phyloP scores from a whole-genome alignment of 2,329 filamentous ascomycete genomes.

The Chaetomium sp. region DNA sequence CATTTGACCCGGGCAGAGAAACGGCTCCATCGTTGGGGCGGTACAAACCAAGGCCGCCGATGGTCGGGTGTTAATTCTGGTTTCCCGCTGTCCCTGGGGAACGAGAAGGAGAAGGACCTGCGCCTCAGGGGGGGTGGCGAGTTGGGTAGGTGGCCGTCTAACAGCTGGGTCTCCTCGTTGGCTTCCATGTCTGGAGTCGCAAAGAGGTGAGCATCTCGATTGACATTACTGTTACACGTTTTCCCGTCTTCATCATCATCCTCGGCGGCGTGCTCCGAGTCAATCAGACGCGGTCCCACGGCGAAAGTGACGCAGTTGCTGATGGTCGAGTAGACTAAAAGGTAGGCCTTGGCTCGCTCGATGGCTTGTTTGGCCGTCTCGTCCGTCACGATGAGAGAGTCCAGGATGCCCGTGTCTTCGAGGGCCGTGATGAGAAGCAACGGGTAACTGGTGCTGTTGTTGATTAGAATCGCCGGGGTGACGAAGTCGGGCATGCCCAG shows the following conservation, averaged over 20 bases:
- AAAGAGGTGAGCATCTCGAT: not conserved
- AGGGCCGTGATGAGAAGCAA: slow-evolving; percentile 48
- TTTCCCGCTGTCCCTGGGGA: not conserved
- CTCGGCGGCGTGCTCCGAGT: slow-evolving; percentile 27
- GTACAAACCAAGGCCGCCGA: slow-evolving; percentile 26
- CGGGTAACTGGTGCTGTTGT: slow-evolving; percentile 52
- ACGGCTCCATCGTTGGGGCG: slow-evolving; percentile 22
- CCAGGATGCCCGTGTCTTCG: slow-evolving; percentile 57
- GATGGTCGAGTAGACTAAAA: slow-evolving; percentile 66
- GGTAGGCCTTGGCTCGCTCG: slow-evolving; percentile 64
- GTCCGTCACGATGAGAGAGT: slow-evolving; percentile 44
- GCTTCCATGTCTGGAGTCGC: slow-evolving; percentile 11
- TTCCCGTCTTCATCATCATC: slow-evolving; percentile 34
- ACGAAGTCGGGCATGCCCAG: slow-evolving; percentile 51
- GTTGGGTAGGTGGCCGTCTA: slow-evolving; percentile 12
- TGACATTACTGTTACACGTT: not conserved
- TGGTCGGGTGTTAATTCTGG: slow-evolving; percentile 7
- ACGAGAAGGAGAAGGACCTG: slow-evolving; percentile 13
- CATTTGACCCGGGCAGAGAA: slow-evolving; percentile 28
- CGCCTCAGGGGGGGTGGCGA: slow-evolving; percentile 12
- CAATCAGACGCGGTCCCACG: slow-evolving; percentile 61
- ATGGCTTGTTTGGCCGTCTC: slow-evolving; percentile 45
- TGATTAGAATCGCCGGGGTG: slow-evolving; percentile 51
- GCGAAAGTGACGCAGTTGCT: slow-evolving; percentile 66
- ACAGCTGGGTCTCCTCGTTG: slow-evolving; percentile 28